Base-by-base conservation (phyloP, 2,329 filamentous ascomycete genomes). In the Neonectria coccinea region DNA sequence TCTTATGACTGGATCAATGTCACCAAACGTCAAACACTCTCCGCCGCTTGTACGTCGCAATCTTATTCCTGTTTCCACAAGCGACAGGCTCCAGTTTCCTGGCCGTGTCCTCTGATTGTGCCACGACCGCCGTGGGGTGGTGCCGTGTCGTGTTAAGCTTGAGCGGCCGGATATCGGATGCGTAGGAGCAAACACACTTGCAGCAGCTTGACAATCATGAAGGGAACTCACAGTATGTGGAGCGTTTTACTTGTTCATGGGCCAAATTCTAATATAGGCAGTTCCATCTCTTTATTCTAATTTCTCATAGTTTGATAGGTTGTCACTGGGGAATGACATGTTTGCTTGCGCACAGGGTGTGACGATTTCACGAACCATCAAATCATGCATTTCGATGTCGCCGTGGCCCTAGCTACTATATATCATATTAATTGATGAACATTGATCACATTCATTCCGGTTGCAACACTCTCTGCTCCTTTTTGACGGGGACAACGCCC, bases 1-100 rank as follows among this genome's bases (percentile, higher is more conserved):
- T 57, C 47, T 36, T 50, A 22, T 45, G 18, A 14, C 41, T 56
- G n/a, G 44, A 27, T 18, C 12, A 56, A 45, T 9, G 42, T 36
- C 11, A 39, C 42, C 55, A 55, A 51, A 22, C 25, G 56, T 50
- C 61, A 56, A 55, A 59, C 56, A 52, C 20, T 33, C 36, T 20
- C 45, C 51, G 51, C 55, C 27, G 27, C 50, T 50, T 59, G 61
- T 59, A 56, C 27, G 52, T 53, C 61, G 27, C 51, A 64, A 59
- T 64, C 56, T 56, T 50, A 42, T 33, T 54, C 16, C 20, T 20
- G 18, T 53, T 45, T 59, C 61, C 44, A 8, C 50, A 59, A 64
- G 56, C 61, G 61, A 64, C 56, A 39, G 56, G 44, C 42, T 36
- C 42, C 51, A 54, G 44, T 10, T 51, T 47, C 31, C 41, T 60